Evolutionary conservation across 1,284 basidiomycete genomes (phyloP).

Genomic region (Austroboletus niveus): DNA sequence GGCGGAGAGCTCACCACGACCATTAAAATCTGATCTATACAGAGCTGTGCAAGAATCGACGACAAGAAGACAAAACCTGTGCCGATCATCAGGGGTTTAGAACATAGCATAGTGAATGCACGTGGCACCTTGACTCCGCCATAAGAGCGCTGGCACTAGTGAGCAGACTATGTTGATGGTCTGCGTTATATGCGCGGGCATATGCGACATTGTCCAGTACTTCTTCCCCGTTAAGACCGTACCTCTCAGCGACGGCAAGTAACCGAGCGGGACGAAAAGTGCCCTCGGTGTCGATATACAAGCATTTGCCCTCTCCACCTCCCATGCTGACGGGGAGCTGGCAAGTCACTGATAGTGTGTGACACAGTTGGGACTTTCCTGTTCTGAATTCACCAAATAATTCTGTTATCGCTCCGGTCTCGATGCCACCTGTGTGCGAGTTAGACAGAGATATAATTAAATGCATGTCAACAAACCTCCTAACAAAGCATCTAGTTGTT

Average conservation of each 20-base stretch:
- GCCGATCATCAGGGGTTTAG: conserved; percentile 8
- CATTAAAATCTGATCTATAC: conserved; percentile 95
- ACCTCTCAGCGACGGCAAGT: conserved; percentile 92
- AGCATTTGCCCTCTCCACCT: conserved; percentile 97
- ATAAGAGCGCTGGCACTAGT: conserved; percentile 94
- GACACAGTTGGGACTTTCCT: conserved; percentile 98
- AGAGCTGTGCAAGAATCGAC: conserved; percentile 97
- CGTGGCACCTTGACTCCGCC: conserved; percentile 86
- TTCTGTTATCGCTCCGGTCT: conserved; percentile 98
- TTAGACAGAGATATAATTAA: conserved; percentile 11
- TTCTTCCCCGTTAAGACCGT: conserved; percentile 95
- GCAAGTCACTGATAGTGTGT: conserved; percentile 97
- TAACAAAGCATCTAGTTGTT: conserved; percentile 92
- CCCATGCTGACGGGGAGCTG: conserved; percentile 98
- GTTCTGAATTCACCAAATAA: conserved; percentile 99
- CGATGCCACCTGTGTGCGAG: conserved; percentile 75
- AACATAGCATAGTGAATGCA: conserved; percentile 1
- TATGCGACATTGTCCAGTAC: conserved; percentile 99
- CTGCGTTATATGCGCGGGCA: conserved; percentile 97
- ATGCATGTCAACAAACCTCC: conserved; percentile 62
- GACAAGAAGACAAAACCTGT: conserved; percentile 92
- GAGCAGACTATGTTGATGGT: conserved; percentile 92
- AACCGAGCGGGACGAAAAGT: conserved; percentile 97
- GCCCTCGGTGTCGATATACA: conserved; percentile 99
- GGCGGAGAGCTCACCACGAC: conserved; percentile 93